phyloP scores from a whole-genome alignment of 2,329 filamentous ascomycete genomes.

The Ophiostoma ulmi region DNA sequence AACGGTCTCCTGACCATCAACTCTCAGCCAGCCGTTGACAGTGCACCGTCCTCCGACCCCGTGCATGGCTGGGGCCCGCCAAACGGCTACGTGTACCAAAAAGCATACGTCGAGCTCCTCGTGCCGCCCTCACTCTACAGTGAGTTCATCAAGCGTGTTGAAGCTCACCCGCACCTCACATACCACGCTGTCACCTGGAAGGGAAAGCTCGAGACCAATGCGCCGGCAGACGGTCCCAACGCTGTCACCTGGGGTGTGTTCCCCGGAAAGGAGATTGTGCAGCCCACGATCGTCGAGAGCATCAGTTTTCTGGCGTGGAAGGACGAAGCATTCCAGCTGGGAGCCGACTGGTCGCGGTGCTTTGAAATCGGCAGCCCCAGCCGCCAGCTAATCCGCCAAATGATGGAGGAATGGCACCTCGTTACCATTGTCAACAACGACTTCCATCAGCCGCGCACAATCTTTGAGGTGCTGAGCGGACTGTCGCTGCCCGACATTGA shows the following conservation, averaged over 20 bases:
- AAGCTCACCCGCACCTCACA: slow-evolving; percentile 73
- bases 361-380: slow-evolving; percentile 72
- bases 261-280: slow-evolving; percentile 98
- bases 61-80: slow-evolving; percentile 90
- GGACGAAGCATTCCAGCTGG: slow-evolving; percentile 91
- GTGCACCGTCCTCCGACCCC: slow-evolving; percentile 78
- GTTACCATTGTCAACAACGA: slow-evolving; percentile 99
- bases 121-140: slow-evolving; percentile 74
- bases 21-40: slow-evolving; percentile 91
- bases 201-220: slow-evolving; percentile 78
- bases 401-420: slow-evolving; percentile 89
- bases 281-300: slow-evolving; percentile 98
- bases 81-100: slow-evolving; percentile 97
- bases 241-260: slow-evolving; percentile 99
- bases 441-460: slow-evolving; percentile 76
- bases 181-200: slow-evolving; percentile 89
- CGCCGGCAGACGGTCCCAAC: slow-evolving; percentile 80
- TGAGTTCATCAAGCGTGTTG: slow-evolving; percentile 72
- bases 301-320: slow-evolving; percentile 98
- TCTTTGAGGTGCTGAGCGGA: slow-evolving; percentile 82
- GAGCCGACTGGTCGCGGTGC: slow-evolving; percentile 90
- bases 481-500: slow-evolving; percentile 65
- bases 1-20: slow-evolving; percentile 92
- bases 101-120: slow-evolving; percentile 90
- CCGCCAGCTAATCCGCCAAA: slow-evolving; percentile 68